Conservation (phyloP, 1,139 yeast genomes). For the Nakaseomyces sp. region DNA sequence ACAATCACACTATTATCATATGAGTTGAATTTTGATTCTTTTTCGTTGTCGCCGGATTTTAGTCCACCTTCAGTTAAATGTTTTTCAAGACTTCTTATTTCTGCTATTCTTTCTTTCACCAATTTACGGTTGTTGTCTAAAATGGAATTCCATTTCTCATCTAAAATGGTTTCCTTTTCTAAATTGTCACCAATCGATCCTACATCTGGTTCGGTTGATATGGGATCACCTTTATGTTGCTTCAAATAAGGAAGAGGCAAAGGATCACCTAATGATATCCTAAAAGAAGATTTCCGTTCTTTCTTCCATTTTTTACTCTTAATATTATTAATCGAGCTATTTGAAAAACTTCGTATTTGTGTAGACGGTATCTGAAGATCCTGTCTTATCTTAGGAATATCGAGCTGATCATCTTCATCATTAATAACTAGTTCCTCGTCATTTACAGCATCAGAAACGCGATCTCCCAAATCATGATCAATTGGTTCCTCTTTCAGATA, state of each 20-base stretch:
- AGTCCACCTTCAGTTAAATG: neutral
- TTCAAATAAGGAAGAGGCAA: constrained; percentile 32
- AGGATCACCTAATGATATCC: constrained; percentile 30
- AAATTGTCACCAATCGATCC: constrained; percentile 19
- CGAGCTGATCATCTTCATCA: neutral
- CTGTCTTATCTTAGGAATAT: neutral
- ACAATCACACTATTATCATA: neutral
- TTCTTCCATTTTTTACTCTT: neutral
- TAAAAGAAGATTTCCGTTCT: constrained; percentile 15
- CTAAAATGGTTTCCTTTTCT: constrained; percentile 9
- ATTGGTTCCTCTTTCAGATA: constrained; percentile 1
- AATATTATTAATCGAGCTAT: neutral
- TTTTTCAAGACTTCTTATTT: constrained; percentile 2
- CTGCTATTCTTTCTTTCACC: neutral
- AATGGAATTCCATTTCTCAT: constrained; percentile 1
- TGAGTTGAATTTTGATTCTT: neutral
- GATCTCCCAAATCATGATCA: neutral
- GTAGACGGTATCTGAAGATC: neutral
- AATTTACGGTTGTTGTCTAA: neutral
- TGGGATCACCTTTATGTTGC: neutral
- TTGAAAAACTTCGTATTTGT: neutral
- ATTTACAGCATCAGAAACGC: no score
- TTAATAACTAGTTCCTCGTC: no score
- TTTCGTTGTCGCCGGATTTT: neutral
- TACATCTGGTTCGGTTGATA: constrained; percentile 13